These are phyloP conservation scores for Macaranga tanarius DNA, from an alignment of 441 rosid species.

Conservation along the genomic window DNA sequence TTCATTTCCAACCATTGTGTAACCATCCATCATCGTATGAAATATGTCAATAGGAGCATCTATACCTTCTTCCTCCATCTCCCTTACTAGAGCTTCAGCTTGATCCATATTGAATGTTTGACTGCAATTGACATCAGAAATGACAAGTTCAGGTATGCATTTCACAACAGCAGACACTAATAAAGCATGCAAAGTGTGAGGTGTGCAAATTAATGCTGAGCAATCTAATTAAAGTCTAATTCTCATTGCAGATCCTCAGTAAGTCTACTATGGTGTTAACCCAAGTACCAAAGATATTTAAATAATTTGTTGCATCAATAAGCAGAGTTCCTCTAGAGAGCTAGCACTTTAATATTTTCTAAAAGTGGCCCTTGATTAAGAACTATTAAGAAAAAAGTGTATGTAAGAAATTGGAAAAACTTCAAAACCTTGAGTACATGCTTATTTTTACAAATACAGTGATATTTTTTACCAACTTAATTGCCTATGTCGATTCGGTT, in stretches of 20 bases:
- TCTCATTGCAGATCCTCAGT: not conserved
- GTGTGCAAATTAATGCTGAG: constrained; percentile 16
- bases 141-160: not conserved
- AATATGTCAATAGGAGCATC: constrained; percentile 90
- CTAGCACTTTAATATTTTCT: not conserved
- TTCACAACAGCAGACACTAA: not conserved
- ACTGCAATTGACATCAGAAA: constrained; percentile 36
- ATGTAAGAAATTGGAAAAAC: not conserved
- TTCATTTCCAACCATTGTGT: constrained; percentile 73
- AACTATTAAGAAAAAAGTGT: not conserved
- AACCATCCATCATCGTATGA: constrained; percentile 98
- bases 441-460: not conserved
- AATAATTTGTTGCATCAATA: not conserved
- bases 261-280: not conserved
- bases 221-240: not conserved
- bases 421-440: not conserved
- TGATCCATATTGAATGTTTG: constrained; percentile 75
- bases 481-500: not conserved
- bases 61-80: constrained; percentile 98
- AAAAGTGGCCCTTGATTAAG: not conserved
- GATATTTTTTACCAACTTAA: not conserved
- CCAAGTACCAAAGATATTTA: not conserved
- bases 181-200: not conserved
- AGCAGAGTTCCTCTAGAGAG: not conserved
- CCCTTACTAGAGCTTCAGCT: constrained; percentile 85